phyloP scores from a whole-genome alignment of 805 yeast genomes.

The Debaryomyces castellii region DNA sequence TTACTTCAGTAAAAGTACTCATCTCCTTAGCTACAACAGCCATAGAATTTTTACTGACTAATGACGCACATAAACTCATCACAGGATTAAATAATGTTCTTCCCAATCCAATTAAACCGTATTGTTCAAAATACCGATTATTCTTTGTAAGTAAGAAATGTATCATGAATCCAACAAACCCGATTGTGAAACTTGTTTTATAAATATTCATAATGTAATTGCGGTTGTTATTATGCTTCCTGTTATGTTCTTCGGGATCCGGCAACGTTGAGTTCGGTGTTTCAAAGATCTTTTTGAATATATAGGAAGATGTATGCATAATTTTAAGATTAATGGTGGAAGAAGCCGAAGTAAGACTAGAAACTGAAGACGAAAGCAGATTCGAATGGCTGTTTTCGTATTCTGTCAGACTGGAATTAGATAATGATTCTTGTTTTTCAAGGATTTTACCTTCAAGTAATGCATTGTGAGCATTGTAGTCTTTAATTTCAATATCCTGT shows the following conservation, averaged over 20 bases:
- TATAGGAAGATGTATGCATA: conserved; percentile 24
- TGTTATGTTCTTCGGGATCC: conserved; percentile 4
- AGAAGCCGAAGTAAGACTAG: conserved; percentile 30
- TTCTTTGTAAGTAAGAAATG: conserved; percentile 32
- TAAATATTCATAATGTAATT: conserved; percentile 19
- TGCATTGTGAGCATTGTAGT: conserved; percentile 24
- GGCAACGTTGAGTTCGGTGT: conserved; percentile 10
- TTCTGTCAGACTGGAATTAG: conserved; percentile 18
- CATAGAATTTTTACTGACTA: conserved; percentile 8
- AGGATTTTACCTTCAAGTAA: conserved; percentile 20
- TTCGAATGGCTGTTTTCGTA: conserved; percentile 14
- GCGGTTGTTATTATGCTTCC: conserved; percentile 10
- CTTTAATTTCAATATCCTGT: conserved; percentile 35
- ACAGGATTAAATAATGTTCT: conserved; percentile 5
- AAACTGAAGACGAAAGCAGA: conserved; percentile 35
- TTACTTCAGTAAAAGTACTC: conserved; percentile 7
- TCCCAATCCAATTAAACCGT: conserved; percentile 7
- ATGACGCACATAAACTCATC: conserved; percentile 3
- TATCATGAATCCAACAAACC: conserved; percentile 36
- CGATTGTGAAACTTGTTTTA: conserved; percentile 36
- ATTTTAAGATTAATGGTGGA: conserved; percentile 27
- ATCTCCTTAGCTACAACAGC: conserved; percentile 7
- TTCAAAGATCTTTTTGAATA: conserved; percentile 28
- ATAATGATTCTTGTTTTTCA: conserved; percentile 23
- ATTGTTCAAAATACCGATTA: conserved; percentile 12